Conservation (phyloP, 148 eudicot species). For the Silene conica region DNA sequence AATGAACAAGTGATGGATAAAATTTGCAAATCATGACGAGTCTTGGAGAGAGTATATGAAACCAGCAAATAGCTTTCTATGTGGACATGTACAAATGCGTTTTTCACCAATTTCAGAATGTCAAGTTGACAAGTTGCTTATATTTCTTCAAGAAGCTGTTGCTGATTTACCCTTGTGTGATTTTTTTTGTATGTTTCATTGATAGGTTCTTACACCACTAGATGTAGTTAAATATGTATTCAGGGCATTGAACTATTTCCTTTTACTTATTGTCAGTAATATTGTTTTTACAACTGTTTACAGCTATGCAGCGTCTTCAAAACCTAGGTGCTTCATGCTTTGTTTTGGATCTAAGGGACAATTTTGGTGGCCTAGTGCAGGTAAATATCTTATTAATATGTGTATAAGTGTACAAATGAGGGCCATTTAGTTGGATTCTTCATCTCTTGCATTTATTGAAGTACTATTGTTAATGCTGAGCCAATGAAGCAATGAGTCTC, state of each 20-base stretch:
- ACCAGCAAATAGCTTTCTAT: neutral
- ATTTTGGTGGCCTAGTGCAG: slow-evolving; percentile 95
- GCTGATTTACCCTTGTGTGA: neutral
- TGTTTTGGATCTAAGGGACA: slow-evolving; percentile 86
- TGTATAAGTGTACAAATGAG: neutral
- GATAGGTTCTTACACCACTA: neutral
- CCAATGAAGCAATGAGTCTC: too few species aligned
- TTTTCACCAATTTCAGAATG: neutral
- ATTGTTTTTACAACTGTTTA: slow-evolving; percentile 17
- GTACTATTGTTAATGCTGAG: neutral
- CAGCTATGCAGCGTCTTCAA: slow-evolving; percentile 90
- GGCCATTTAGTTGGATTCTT: neutral
- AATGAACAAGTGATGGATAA: neutral
- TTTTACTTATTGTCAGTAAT: slow-evolving; percentile 11
- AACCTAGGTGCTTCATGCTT: slow-evolving; percentile 78
- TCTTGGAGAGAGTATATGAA: neutral
- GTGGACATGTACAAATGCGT: neutral
- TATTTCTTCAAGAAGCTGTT: neutral
- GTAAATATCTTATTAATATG: slow-evolving; percentile 29
- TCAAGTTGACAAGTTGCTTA: neutral
- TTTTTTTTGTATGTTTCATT: neutral
- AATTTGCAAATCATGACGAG: neutral
- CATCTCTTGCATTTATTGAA: neutral
- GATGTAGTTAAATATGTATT: neutral
- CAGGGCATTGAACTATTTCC: neutral